phyloP scores from a whole-genome alignment of 140 eudicot genomes.

The Ambrosia hybrid region DNA sequence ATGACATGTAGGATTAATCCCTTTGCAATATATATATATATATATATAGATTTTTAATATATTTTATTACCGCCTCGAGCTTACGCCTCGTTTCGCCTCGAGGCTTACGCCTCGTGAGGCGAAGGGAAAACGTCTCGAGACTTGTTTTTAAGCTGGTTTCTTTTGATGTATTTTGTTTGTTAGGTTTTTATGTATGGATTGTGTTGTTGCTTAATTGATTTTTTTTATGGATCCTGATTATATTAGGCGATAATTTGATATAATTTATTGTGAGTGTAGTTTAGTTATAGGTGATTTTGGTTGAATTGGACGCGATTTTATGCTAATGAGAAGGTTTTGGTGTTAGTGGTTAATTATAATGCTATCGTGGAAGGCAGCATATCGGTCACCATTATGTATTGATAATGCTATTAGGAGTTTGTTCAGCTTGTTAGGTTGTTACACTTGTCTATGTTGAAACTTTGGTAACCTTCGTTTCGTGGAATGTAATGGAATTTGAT shows the following conservation, averaged over 20 bases:
- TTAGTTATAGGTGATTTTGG: neutral
- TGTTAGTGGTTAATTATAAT: neutral
- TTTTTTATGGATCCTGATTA: neutral
- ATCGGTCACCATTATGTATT: neutral
- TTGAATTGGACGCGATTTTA: neutral
- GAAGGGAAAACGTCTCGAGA: no score
- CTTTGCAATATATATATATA: no score
- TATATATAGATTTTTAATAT: no score
- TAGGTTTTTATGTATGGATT: neutral
- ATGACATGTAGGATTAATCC: no score
- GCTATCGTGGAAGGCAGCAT: neutral
- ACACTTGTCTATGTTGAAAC: neutral
- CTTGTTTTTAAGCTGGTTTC: neutral
- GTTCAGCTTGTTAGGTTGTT: neutral
- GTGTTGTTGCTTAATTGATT: neutral
- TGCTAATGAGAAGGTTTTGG: neutral
- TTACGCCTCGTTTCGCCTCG: no score
- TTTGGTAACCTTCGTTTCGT: no score
- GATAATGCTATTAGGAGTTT: neutral
- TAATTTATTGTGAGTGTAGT: neutral
- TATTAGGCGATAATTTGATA: neutral
- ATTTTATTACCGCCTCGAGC: no score
- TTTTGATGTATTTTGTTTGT: neutral
- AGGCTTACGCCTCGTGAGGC: no score
- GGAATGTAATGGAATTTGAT: no score